Evolutionary conservation across 228 moss, liverwort and hornwort genomes (phyloP).

Genomic region (Sphagnum magellanicum): DNA sequence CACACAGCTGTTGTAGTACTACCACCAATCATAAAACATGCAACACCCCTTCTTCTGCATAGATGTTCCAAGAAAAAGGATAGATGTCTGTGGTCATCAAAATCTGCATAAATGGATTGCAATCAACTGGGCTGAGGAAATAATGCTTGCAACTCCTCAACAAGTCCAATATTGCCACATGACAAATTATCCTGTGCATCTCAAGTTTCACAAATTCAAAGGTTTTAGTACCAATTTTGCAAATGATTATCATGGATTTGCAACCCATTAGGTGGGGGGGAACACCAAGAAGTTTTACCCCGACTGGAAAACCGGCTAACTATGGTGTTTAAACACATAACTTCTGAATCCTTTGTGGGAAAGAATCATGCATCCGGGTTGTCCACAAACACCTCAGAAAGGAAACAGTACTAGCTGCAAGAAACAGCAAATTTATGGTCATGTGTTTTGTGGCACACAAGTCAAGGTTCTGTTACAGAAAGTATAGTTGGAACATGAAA

Average conservation of each 20-base stretch:
- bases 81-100: constrained; percentile 37
- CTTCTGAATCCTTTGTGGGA: background rate
- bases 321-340: background rate
- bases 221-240: background rate
- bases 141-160: constrained; percentile 23
- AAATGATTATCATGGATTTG: no score
- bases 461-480: no score
- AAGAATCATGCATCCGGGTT: background rate
- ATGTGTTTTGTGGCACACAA: no score
- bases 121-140: constrained; percentile 23
- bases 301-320: no score
- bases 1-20: no score
- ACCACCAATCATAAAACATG: no score
- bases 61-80: constrained; percentile 9
- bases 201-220: background rate
- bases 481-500: no score
- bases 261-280: no score
- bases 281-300: no score
- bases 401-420: background rate
- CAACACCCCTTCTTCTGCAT: no score
- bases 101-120: constrained; percentile 38
- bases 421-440: background rate
- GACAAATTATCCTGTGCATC: constrained; percentile 40
- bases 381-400: no score
- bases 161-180: constrained; percentile 40